A percentile compares a stretch with the other conserved stretches of the same genome.
These are phyloP conservation scores for Cyberlindnera misumaiensis DNA, from an alignment of 805 yeast species.

Conservation along the genomic window DNA sequence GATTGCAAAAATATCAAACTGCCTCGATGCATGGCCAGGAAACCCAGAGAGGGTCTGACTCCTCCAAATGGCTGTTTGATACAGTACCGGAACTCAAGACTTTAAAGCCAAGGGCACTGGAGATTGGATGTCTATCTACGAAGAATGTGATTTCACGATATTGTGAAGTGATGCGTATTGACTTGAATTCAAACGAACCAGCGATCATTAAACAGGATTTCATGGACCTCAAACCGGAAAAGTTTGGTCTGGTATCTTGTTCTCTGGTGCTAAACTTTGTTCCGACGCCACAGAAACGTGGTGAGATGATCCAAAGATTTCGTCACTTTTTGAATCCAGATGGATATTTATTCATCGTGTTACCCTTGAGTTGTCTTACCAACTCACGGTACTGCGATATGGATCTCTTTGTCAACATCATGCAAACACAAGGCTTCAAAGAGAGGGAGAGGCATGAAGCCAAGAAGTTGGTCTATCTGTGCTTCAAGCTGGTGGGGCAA, in stretches of 20 bases:
- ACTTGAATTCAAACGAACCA: conserved; percentile 73
- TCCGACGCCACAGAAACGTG: conserved; percentile 62
- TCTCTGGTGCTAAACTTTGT: conserved; percentile 88
- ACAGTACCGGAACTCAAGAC: conserved; percentile 46
- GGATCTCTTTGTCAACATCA: conserved; percentile 35
- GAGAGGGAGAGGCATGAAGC: conserved; percentile 47
- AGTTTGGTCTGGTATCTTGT: conserved; percentile 66
- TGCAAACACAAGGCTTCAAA: conserved; percentile 55
- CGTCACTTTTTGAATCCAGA: conserved; percentile 42
- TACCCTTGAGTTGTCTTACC: conserved; percentile 80
- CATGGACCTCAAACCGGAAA: conserved; percentile 66
- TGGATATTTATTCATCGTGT: conserved; percentile 49
- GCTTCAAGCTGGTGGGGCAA: conserved; percentile 45
- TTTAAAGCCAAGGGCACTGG: conserved; percentile 44
- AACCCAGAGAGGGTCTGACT: conserved; percentile 79
- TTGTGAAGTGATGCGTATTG: conserved; percentile 48
- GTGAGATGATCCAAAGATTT: conserved; percentile 66
- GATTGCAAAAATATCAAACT: conserved; percentile 68
- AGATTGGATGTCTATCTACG: conserved; percentile 76
- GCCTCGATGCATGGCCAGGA: conserved; percentile 88
- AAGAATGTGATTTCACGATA: conserved; percentile 52
- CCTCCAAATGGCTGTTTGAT: conserved; percentile 71
- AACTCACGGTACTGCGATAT: conserved; percentile 76
- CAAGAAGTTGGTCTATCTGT: conserved; percentile 67
- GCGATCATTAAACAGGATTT: conserved; percentile 75